Base-by-base conservation (phyloP, 2,329 filamentous ascomycete species). In the Raffaelea arxii region DNA sequence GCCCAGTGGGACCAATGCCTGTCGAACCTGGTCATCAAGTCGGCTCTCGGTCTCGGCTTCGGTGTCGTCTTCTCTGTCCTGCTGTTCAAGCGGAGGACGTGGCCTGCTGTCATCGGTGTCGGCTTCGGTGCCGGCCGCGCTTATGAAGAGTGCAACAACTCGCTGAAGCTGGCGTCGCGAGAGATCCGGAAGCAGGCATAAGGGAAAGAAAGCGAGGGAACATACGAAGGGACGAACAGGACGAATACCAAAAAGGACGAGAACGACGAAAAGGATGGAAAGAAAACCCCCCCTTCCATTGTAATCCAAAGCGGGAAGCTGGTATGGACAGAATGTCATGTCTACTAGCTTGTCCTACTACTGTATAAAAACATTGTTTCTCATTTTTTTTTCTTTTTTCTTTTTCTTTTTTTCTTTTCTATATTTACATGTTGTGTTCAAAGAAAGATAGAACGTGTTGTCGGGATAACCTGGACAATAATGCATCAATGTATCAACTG, bases 21-120 rank as follows among this genome's bases (percentile, higher is more conserved):
- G 58, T 97, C 92, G 58, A 96, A 94, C 63, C 80, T 96, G 68
- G 80, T 98, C 64, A 94, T 98, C 75, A 90, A 94, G 69, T 97
- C 91, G 55, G 84, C 86, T 47, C 84, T 98, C 67, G 92, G 92
- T 62, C 85, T 97, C 64, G 88, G 86, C 58, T 98, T 98, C 71
- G 92, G 92, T 64, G 84, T 98, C 66, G 87, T 98, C 70, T 97
- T 98, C 76, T 97, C 92, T 51, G 90, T 98, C 51, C 84, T 98
- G 49, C 72, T 98, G 47, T 98, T 98, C 80, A 95, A 94, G 78
- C 85, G 94, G 68, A 84, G 92, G 72, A 87, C 92, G 55, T 98
- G 91, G 88, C 92, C 92, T 48, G 92, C 90, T n/a, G 92, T 88
- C 64, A 79, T 95, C 55, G 92, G 92, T 55, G 77, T 91, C 46